These are phyloP conservation scores for Diaporthe humulicola DNA, from an alignment of 2,329 filamentous ascomycete species.

Conservation along the genomic window DNA sequence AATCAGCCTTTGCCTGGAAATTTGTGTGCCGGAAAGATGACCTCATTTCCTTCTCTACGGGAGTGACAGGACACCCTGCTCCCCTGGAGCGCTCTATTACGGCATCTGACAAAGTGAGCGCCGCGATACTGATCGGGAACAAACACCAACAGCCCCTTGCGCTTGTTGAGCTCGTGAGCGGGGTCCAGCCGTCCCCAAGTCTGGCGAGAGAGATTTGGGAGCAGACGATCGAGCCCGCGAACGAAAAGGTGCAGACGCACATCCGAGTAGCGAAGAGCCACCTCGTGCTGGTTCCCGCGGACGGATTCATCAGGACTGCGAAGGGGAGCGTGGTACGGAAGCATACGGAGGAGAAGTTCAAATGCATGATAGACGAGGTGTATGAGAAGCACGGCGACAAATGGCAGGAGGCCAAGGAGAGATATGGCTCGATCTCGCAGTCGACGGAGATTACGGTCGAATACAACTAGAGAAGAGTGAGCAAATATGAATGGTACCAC, in stretches of 20 bases:
- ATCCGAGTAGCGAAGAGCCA: constrained; percentile 42
- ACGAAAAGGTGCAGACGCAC: constrained; percentile 40
- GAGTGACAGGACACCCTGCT: constrained; percentile 42
- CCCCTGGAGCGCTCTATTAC: constrained; percentile 40
- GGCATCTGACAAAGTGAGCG: constrained; percentile 33
- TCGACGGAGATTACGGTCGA: constrained; percentile 38
- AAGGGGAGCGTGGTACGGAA: constrained; percentile 41
- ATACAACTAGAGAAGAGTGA: constrained; percentile 6
- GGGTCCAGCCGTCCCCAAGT: constrained; percentile 17
- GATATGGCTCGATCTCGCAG: constrained; percentile 39
- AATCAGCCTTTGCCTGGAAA: constrained; percentile 42
- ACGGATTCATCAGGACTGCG: constrained; percentile 39
- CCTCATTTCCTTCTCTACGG: constrained; percentile 43
- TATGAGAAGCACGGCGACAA: constrained; percentile 41
- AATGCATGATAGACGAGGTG: constrained; percentile 25
- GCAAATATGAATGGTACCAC: background rate
- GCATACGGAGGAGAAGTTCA: constrained; percentile 40
- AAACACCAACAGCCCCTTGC: constrained; percentile 41
- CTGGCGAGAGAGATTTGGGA: constrained; percentile 40
- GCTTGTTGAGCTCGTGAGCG: constrained; percentile 40
- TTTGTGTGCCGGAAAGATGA: constrained; percentile 46
- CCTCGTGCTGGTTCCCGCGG: constrained; percentile 39
- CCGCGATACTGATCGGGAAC: constrained; percentile 40
- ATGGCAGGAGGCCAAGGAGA: constrained; percentile 41
- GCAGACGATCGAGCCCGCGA: constrained; percentile 40